phyloP scores from a whole-genome alignment of 345 rosid genomes.

The Pugionium cornutum region DNA sequence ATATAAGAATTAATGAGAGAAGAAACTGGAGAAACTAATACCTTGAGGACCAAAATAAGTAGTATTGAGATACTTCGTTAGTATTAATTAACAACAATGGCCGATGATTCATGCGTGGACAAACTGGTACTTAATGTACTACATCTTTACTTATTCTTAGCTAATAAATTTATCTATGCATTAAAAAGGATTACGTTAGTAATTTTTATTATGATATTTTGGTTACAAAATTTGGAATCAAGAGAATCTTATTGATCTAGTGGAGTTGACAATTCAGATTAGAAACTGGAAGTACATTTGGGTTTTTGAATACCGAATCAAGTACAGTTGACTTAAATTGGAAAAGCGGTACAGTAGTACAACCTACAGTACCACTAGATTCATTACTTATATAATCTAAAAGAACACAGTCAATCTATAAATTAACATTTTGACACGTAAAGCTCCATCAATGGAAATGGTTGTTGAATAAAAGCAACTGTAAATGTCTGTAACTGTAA shows the following conservation, averaged over 20 bases:
- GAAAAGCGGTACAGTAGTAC: slow-evolving; percentile 39
- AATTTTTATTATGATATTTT: no score
- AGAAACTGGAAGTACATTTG: slow-evolving; percentile 13
- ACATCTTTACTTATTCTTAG: slow-evolving; percentile 33
- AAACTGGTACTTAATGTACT: slow-evolving; percentile 31
- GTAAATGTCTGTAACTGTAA: not conserved
- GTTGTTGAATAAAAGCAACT: not conserved
- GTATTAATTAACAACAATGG: no score
- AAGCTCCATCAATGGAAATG: slow-evolving; percentile 10
- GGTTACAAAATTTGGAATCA: not conserved
- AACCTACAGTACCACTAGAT: slow-evolving; percentile 18
- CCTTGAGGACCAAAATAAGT: slow-evolving; percentile 63
- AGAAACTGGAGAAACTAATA: slow-evolving; percentile 1
- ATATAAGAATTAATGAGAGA: not conserved
- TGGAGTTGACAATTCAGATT: slow-evolving; percentile 22
- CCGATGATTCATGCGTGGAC: slow-evolving; percentile 36
- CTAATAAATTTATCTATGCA: slow-evolving; percentile 7
- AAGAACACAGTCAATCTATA: no score
- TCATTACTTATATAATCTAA: no score
- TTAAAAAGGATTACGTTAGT: not conserved
- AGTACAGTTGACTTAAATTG: slow-evolving; percentile 34
- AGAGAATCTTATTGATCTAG: slow-evolving; percentile 10
- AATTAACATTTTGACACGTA: not conserved
- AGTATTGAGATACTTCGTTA: slow-evolving; percentile 41
- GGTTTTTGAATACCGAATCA: not conserved